phyloP scores from a whole-genome alignment of 768 basidiomycete species.

The Boletus rex-veris region DNA sequence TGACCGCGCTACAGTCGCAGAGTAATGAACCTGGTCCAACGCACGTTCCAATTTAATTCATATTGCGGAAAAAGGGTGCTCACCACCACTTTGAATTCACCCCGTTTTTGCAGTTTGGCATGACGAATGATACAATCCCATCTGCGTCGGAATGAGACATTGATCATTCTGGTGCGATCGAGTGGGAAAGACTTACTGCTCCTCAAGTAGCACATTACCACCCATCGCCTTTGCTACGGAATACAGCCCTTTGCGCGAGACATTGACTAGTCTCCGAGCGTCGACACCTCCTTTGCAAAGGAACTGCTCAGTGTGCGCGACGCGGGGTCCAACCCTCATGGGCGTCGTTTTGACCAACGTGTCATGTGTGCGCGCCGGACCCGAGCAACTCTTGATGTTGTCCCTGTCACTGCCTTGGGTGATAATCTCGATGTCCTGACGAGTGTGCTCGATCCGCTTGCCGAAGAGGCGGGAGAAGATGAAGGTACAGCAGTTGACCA shows the following conservation, averaged over 20 bases:
- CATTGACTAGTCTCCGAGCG: conserved; percentile 30
- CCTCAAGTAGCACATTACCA: conserved; percentile 37
- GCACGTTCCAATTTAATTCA: conserved; percentile 12
- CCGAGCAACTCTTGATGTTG: conserved; percentile 33
- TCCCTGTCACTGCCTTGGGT: conserved; percentile 21
- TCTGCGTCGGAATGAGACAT: conserved; percentile 20
- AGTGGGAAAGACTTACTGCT: conserved; percentile 28
- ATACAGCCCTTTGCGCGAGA: conserved; percentile 34
- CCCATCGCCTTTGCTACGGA: conserved; percentile 33
- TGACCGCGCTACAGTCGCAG: conserved; percentile 37
- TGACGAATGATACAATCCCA: conserved; percentile 37
- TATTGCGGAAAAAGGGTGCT: conserved; percentile 7
- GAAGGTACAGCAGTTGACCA: conserved; percentile 25
- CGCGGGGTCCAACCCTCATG: conserved; percentile 31
- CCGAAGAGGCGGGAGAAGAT: conserved; percentile 22
- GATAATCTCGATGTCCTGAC: conserved; percentile 19
- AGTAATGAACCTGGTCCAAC: conserved; percentile 30
- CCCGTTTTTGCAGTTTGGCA: conserved; percentile 27
- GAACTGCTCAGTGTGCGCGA: conserved; percentile 35
- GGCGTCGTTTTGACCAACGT: conserved; percentile 22
- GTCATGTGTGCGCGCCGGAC: conserved; percentile 30
- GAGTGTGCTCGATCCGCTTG: conserved; percentile 19
- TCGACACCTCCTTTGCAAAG: conserved; percentile 37
- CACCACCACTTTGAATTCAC: conserved; percentile 35
- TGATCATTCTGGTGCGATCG: conserved; percentile 17